Evolutionary conservation across 2,329 filamentous ascomycete species (phyloP), one percentile per base, ranked within the genome.

Genomic region (Stachybotrys chlorohalonatus): DNA sequence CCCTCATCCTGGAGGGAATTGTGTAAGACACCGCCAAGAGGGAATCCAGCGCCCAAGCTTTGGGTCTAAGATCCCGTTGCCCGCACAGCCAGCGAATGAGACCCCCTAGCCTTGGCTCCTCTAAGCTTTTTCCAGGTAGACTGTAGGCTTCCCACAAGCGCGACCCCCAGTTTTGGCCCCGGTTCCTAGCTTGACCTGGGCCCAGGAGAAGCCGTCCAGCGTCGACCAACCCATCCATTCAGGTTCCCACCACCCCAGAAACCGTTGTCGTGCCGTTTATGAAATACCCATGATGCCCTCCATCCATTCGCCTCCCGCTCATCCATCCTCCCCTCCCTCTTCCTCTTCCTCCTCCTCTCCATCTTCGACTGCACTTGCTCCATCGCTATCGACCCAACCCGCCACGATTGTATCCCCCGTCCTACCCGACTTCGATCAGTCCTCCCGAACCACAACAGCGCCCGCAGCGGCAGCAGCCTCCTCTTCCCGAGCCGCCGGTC

Each of bases 381-480:
- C 50, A 1, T 51, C 42, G 46, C 48, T 45, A 11, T 51, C 48
- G 11, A 24, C 24, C 36, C 31, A 32, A 17, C 16, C 39, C 47
- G 46, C 53, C 31, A 36, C 15, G n/a, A 24, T 42, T 46, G 53
- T 36, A 6, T 39, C 42, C 31, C n/a, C 36, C 7, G 11, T 13
- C 31, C 47, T 30, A 11, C 5, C 53, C 32, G 32, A 54, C 36
- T 5, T 42, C 48, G 16, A 52, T 32, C 15, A 3, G 15, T 31
- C 49, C 36, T 30, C 36, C 39, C 45, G 48, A 30, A 16, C 31
- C 47, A 51, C 49, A 36, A 42, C 52, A 17, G 52, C 51, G 11
- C 49, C 54, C 17, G 52, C 58, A 7, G 53, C 55, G 31, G 53
- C 57, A 52, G 55, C 59, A 36, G 58, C 59, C 31, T 50, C 57